Conservation (phyloP, 1,139 yeast species). For the Scheffersomyces quercinus region DNA sequence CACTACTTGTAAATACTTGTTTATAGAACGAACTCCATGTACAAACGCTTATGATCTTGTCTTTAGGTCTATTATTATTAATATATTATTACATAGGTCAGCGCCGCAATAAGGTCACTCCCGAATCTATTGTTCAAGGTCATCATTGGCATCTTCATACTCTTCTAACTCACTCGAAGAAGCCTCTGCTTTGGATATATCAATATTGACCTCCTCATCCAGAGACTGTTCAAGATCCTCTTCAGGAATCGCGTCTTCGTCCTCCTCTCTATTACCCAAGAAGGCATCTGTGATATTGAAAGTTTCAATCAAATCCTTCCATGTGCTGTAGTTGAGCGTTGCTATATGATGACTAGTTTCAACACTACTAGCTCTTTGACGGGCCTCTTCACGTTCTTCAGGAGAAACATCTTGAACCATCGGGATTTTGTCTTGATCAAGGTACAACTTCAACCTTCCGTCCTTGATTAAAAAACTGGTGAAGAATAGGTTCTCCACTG, state of each 20-base stretch:
- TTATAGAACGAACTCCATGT: too few relatives aligned
- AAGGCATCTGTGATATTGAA: slow-evolving; percentile 56
- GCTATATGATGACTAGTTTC: slow-evolving; percentile 65
- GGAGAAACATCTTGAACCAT: slow-evolving; percentile 22
- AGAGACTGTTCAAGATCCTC: slow-evolving; percentile 12
- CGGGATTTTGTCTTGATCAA: slow-evolving; percentile 48
- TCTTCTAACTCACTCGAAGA: background rate
- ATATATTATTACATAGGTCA: too few relatives aligned
- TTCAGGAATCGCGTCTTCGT: slow-evolving; percentile 29
- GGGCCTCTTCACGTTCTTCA: slow-evolving; percentile 11
- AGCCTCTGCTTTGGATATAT: background rate
- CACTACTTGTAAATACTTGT: too few relatives aligned
- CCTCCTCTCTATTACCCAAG: slow-evolving; percentile 45
- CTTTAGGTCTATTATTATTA: too few relatives aligned
- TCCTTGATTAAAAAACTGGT: slow-evolving; percentile 79
- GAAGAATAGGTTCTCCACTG: slow-evolving; percentile 82
- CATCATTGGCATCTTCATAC: background rate
- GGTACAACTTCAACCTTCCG: slow-evolving; percentile 58
- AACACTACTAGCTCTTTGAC: slow-evolving; percentile 15
- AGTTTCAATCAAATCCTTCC: slow-evolving; percentile 54
- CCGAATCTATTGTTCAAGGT: background rate
- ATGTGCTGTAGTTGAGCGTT: slow-evolving; percentile 63
- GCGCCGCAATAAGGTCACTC: too few relatives aligned
- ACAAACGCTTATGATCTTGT: too few relatives aligned
- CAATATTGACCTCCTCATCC: background rate